Base-by-base conservation (phyloP, 164 flowering plant genomes). In the Sextonia rubra region DNA sequence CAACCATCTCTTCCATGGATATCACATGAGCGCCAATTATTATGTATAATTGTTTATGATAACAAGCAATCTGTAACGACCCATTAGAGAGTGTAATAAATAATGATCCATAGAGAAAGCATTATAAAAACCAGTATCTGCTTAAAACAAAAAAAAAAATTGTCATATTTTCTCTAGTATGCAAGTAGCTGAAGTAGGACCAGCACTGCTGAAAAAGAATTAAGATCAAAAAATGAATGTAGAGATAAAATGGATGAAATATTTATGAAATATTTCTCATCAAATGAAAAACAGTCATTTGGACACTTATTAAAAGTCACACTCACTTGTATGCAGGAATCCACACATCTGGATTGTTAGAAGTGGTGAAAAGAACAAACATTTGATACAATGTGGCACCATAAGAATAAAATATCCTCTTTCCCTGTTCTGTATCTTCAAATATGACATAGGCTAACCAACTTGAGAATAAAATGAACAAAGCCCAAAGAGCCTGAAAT, bases 301-400 rank as follows among this genome's bases (percentile, higher is more conserved):
- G 27, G 14, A 64, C 18, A 64, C 26, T 29, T 17, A 7, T 2
- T 18, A 25, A 64, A 64, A 26, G 18, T 65, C 25, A 15, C 11
- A 76, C 94, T 87, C 86, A 94, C 98, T 92, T 95, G 90, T 92
- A 95, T 58, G 97, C 98, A 66, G 97, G 98, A 81, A 94, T 89
- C 99, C 99, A 94, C 23, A 89, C 97, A 87, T 94, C 95, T 29
- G 99, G 99, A 76, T 91, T 92, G 89, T 94, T 94, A 78, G 99
- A 89, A 37, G 99, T 94, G 65, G 99, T 92, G 78, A 91, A 95
- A 63, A 95, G 81, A 79, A 95, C 77, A 84, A 95, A 86, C 98
- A 95, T 91, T 73, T 92, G 90, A 82, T 95, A 92, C 69, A 91
- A 67, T 32, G 99, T 95, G 66, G 82, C 72, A 29, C 93, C 94